Conservation (phyloP, 2,329 filamentous ascomycete genomes). For the Exophiala spinifera region DNA sequence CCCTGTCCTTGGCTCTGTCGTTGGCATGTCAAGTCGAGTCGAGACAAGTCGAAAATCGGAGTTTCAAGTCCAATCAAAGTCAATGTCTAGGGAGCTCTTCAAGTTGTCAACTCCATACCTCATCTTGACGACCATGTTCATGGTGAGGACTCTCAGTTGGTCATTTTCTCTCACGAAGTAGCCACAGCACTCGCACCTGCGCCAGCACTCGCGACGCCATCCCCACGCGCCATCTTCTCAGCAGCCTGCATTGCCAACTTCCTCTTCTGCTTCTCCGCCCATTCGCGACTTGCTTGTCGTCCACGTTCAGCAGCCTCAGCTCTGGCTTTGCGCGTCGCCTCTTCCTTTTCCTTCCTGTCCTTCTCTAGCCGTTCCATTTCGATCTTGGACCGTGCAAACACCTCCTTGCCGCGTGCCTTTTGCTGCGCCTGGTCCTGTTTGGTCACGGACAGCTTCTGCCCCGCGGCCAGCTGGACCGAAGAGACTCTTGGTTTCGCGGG, state of each 20-base stretch:
- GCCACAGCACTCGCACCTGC: too few relatives aligned
- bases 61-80: too few relatives aligned
- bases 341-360: constrained; percentile 34
- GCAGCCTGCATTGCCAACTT: constrained; percentile 19
- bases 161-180: too few relatives aligned
- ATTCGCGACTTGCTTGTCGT: constrained; percentile 35
- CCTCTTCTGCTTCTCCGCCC: constrained; percentile 36
- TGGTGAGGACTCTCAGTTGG: too few relatives aligned
- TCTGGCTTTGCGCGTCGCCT: constrained; percentile 34
- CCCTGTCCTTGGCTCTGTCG: too few relatives aligned
- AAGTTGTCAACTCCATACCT: too few relatives aligned
- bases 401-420: constrained; percentile 32
- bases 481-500: constrained; percentile 16
- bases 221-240: constrained; percentile 2
- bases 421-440: constrained; percentile 26
- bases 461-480: constrained; percentile 16
- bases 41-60: too few relatives aligned
- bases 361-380: constrained; percentile 30
- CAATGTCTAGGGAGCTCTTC: too few relatives aligned
- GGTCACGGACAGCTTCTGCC: constrained; percentile 24
- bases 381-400: constrained; percentile 29
- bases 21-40: too few relatives aligned
- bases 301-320: constrained; percentile 37
- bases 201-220: background rate
- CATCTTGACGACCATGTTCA: too few relatives aligned